These are phyloP conservation scores for Saccharomycopsis hybrid DNA, from an alignment of 1,139 yeast species.

Conservation along the genomic window DNA sequence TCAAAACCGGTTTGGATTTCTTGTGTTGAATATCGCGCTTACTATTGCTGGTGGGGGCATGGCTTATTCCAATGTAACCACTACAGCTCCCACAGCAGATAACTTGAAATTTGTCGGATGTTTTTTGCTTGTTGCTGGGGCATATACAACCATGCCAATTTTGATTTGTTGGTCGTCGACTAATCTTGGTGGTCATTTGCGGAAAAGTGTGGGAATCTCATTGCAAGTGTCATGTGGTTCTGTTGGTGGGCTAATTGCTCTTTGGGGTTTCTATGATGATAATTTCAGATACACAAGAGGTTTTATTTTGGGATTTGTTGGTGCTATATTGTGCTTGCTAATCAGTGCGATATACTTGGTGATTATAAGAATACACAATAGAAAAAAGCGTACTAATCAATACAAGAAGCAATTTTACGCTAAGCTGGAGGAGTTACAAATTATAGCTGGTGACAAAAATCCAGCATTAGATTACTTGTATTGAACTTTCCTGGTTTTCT, in stretches of 20 bases:
- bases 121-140: slow-evolving; percentile 53
- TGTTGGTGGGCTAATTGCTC: slow-evolving; percentile 66
- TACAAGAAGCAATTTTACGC: slow-evolving; percentile 10
- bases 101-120: slow-evolving; percentile 57
- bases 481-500: slow-evolving; percentile 20
- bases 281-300: slow-evolving; percentile 1
- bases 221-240: slow-evolving; percentile 71
- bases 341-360: neutral
- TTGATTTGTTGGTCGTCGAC: slow-evolving; percentile 62
- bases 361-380: slow-evolving; percentile 2
- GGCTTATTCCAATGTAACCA: slow-evolving; percentile 35
- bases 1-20: slow-evolving; percentile 44
- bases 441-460: slow-evolving; percentile 47
- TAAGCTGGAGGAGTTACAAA: neutral
- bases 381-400: slow-evolving; percentile 7
- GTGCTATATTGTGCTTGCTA: neutral
- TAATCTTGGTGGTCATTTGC: slow-evolving; percentile 59
- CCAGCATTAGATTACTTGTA: slow-evolving; percentile 41
- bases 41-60: slow-evolving; percentile 53
- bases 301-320: slow-evolving; percentile 1
- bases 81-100: slow-evolving; percentile 29
- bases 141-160: slow-evolving; percentile 62
- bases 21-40: slow-evolving; percentile 35
- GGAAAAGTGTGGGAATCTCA: slow-evolving; percentile 62
- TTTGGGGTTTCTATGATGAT: slow-evolving; percentile 44